phyloP scores from a whole-genome alignment of 75 land plant species.

The Gnetum montanum region DNA sequence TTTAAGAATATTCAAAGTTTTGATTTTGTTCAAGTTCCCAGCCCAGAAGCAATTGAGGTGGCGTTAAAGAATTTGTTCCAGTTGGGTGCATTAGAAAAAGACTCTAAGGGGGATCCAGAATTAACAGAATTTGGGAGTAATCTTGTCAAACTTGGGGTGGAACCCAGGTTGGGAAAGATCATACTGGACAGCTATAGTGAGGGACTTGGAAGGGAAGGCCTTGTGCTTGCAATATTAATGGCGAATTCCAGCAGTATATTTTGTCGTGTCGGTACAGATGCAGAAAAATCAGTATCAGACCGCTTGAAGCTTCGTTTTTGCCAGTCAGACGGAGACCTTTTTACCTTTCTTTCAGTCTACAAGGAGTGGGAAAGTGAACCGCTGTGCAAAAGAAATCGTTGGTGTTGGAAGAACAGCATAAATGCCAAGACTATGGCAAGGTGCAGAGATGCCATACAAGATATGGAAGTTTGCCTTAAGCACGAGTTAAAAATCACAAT shows the following conservation, averaged over 20 bases:
- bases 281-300: conserved; percentile 61
- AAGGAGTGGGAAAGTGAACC: conserved; percentile 51
- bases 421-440: conserved; percentile 75
- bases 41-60: conserved; percentile 37
- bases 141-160: conserved; percentile 69
- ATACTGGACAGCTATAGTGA: conserved; percentile 30
- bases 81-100: conserved; percentile 41
- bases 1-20: conserved; percentile 36
- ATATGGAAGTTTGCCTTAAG: conserved; percentile 43
- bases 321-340: conserved; percentile 72
- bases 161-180: conserved; percentile 70
- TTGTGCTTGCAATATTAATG: conserved; percentile 74
- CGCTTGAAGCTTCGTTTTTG: conserved; percentile 69
- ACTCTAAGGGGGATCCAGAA: conserved; percentile 6
- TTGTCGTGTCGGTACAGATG: conserved; percentile 60
- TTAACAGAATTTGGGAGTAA: conserved; percentile 44
- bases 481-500: conserved; percentile 32
- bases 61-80: conserved; percentile 53
- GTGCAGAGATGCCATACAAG: conserved; percentile 47
- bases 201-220: conserved; percentile 52
- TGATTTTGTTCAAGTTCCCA: conserved; percentile 78
- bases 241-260: conserved; percentile 74
- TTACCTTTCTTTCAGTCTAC: conserved; percentile 70
- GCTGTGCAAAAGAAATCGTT: conserved; percentile 19
- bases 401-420: conserved; percentile 86